phyloP scores from a whole-genome alignment of 2,329 filamentous ascomycete genomes.

The Hymenoscyphus fraxineus region DNA sequence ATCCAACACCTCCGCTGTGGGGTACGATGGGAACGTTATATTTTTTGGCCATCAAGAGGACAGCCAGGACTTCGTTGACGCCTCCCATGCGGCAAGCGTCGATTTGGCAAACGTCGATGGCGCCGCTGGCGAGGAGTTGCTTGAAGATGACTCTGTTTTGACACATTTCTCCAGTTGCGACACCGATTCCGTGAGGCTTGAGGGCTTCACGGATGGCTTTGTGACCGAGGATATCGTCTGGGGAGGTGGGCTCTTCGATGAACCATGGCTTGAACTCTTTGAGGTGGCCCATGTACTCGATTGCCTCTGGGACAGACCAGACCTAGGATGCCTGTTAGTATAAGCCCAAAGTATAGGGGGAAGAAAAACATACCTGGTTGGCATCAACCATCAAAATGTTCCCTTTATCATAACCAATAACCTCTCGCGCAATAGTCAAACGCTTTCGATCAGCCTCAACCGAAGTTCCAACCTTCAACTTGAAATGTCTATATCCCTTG shows the following conservation, averaged over 20 bases:
- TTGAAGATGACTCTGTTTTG: slow-evolving; percentile 95
- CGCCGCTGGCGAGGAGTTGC: slow-evolving; percentile 75
- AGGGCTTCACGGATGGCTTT: slow-evolving; percentile 80
- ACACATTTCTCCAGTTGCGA: slow-evolving; percentile 92
- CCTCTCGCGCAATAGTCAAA: slow-evolving; percentile 68
- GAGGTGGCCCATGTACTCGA: slow-evolving; percentile 79
- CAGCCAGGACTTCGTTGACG: slow-evolving; percentile 89
- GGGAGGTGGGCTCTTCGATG: slow-evolving; percentile 89
- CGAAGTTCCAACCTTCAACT: slow-evolving; percentile 79
- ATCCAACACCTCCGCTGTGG: slow-evolving; percentile 82
- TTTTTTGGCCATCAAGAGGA: slow-evolving; percentile 73
- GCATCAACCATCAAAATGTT: slow-evolving; percentile 88
- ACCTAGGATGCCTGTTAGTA: slow-evolving; percentile 41
- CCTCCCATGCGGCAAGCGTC: slow-evolving; percentile 87
- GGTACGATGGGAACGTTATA: slow-evolving; percentile 79
- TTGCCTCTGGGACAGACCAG: slow-evolving; percentile 86
- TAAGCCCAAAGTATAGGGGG: neutral
- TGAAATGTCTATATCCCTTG: slow-evolving; percentile 81
- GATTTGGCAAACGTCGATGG: slow-evolving; percentile 85
- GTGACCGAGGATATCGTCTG: slow-evolving; percentile 86
- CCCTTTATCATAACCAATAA: slow-evolving; percentile 72
- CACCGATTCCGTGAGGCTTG: slow-evolving; percentile 69
- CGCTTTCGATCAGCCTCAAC: slow-evolving; percentile 69
- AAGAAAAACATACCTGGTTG: slow-evolving; percentile 60
- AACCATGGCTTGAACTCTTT: slow-evolving; percentile 86